Conservation (phyloP, 1,284 basidiomycete genomes). For the Cutaneotrichosporon sp. region DNA sequence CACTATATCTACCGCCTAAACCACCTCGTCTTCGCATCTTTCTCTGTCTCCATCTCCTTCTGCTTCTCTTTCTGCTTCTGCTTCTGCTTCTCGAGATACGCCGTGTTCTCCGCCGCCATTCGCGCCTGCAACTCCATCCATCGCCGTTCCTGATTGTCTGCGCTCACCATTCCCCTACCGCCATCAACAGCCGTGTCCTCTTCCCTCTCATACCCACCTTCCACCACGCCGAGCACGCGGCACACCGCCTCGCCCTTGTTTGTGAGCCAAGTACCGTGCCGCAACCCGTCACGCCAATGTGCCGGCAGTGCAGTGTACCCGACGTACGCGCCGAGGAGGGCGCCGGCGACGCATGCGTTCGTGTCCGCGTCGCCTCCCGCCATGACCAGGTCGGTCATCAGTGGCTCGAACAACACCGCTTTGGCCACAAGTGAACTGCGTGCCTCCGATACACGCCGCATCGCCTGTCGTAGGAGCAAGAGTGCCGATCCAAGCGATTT, state of each 20-base stretch:
- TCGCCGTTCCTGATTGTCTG: conserved; percentile 8
- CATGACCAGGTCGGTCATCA: conserved; percentile 20
- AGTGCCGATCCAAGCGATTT: conserved; percentile 19
- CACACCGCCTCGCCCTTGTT: conserved; percentile 14
- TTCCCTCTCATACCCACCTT: conserved; percentile 11
- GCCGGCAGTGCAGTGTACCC: conserved; percentile 16
- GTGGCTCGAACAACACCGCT: conserved; percentile 14
- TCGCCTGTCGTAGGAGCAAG: conserved; percentile 15
- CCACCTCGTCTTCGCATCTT: too few relatives aligned
- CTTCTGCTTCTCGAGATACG: background rate
- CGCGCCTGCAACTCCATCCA: conserved; percentile 20
- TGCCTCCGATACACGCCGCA: background rate
- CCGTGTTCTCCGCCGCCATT: conserved; percentile 15
- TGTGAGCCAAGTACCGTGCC: conserved; percentile 15
- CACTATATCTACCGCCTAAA: too few relatives aligned
- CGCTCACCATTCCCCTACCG: conserved; percentile 15
- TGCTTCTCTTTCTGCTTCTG: conserved; percentile 1
- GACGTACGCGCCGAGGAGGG: conserved; percentile 22
- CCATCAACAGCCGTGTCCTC: conserved; percentile 20
- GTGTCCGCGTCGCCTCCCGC: conserved; percentile 25
- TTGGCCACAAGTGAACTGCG: background rate
- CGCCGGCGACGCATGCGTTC: conserved; percentile 22
- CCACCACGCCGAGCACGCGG: conserved; percentile 9
- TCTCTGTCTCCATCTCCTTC: too few relatives aligned
- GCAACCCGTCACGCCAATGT: conserved; percentile 19